These are phyloP conservation scores for Penicillium fimorum DNA, from an alignment of 495 filamentous ascomycete species.

Conservation along the genomic window DNA sequence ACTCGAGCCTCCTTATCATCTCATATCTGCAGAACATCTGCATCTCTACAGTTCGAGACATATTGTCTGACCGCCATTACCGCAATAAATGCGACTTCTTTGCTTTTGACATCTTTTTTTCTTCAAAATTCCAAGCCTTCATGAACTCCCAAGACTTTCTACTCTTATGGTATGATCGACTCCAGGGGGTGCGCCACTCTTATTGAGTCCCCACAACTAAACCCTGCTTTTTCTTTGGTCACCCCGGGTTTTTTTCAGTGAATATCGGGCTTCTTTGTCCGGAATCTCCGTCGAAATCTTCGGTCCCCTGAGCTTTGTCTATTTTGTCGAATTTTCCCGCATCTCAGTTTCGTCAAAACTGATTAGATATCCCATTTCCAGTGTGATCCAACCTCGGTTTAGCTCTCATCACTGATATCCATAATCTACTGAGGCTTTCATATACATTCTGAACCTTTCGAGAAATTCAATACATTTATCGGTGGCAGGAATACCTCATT, in stretches of 20 bases:
- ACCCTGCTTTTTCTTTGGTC: slow-evolving; percentile 27
- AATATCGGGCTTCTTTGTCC: neutral
- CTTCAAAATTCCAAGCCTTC: neutral
- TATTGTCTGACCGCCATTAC: slow-evolving; percentile 9
- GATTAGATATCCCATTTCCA: neutral
- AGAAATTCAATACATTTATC: neutral
- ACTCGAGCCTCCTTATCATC: slow-evolving; percentile 1
- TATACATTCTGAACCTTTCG: neutral
- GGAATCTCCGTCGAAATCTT: neutral
- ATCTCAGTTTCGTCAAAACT: neutral
- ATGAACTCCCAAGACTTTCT: too few relatives aligned
- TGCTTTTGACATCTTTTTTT: too few relatives aligned
- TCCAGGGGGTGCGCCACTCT: slow-evolving; percentile 32
- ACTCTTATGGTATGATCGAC: slow-evolving; percentile 8
- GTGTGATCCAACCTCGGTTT: neutral
- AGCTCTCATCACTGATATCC: slow-evolving; percentile 7
- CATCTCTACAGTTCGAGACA: neutral
- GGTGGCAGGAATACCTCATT: neutral
- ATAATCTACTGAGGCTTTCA: slow-evolving; percentile 13
- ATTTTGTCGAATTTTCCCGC: neutral
- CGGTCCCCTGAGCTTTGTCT: neutral
- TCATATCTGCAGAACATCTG: slow-evolving; percentile 1
- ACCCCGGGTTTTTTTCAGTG: neutral
- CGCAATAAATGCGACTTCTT: neutral
- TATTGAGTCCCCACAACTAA: slow-evolving; percentile 23